These are phyloP conservation scores for Skeletonema marinoi DNA, from an alignment of 108 stramenopile genomes.

Conservation along the genomic window DNA sequence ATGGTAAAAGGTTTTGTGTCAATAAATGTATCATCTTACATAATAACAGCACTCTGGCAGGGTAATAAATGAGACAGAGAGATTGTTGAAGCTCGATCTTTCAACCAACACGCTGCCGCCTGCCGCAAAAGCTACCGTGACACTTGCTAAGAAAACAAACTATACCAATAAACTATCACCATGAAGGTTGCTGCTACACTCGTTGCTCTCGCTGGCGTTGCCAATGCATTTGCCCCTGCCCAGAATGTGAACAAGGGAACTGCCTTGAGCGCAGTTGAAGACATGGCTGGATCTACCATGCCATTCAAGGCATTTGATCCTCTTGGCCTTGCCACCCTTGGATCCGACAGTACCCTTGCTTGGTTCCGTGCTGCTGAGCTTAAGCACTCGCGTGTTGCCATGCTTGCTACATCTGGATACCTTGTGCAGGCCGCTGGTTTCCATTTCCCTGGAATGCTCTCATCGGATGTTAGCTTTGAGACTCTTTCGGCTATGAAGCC, in stretches of 20 bases:
- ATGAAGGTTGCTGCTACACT: slow-evolving; percentile 62
- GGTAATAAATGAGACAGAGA: too few relatives aligned
- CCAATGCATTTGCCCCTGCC: slow-evolving; percentile 40
- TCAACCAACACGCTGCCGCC: neutral
- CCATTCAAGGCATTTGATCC: slow-evolving; percentile 56
- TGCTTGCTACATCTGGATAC: slow-evolving; percentile 80
- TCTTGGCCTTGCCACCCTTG: slow-evolving; percentile 51
- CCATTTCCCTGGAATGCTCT: slow-evolving; percentile 48
- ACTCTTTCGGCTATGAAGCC: slow-evolving; percentile 48
- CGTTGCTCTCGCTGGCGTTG: slow-evolving; percentile 63
- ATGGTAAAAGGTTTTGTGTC: too few relatives aligned
- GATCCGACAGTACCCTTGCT: slow-evolving; percentile 65
- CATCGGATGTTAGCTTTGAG: slow-evolving; percentile 45
- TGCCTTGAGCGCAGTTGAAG: slow-evolving; percentile 23
- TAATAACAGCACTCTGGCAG: too few relatives aligned
- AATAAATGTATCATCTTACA: too few relatives aligned
- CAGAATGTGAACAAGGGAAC: slow-evolving; percentile 24
- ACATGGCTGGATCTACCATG: slow-evolving; percentile 35
- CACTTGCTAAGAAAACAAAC: neutral
- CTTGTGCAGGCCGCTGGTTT: slow-evolving; percentile 52
- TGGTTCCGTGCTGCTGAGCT: slow-evolving; percentile 91
- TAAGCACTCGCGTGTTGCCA: slow-evolving; percentile 87
- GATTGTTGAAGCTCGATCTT: neutral
- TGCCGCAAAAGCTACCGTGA: too few relatives aligned
- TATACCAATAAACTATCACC: slow-evolving; percentile 40